phyloP scores from a whole-genome alignment of 2,329 filamentous ascomycete genomes.

The Curvularia lunata region DNA sequence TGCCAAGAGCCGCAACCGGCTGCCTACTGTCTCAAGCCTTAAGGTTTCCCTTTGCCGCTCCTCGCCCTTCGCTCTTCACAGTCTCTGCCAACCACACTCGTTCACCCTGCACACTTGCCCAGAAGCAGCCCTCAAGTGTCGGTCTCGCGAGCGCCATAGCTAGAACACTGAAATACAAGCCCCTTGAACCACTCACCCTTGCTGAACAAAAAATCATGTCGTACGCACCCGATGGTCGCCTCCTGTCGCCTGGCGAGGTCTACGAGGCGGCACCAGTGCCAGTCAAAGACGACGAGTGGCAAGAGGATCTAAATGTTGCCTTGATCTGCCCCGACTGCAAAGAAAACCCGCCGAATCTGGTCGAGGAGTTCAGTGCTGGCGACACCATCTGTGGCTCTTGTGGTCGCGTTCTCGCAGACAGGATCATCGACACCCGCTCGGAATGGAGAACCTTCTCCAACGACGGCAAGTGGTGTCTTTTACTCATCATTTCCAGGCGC shows the following conservation, averaged over 20 bases:
- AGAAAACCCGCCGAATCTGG: constrained; percentile 87
- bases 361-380: constrained; percentile 89
- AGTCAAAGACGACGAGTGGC: constrained; percentile 60
- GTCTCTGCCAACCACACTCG: constrained; percentile 29
- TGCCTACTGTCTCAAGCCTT: constrained; percentile 11
- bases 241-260: constrained; percentile 55
- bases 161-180: constrained; percentile 21
- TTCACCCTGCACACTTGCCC: constrained; percentile 22
- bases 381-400: constrained; percentile 94
- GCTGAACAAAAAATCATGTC: constrained; percentile 30
- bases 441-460: constrained; percentile 99
- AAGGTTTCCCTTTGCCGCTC: constrained; percentile 6
- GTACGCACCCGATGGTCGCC: constrained; percentile 43
- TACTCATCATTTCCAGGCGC: not conserved
- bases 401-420: constrained; percentile 86
- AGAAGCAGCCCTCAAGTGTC: constrained; percentile 19
- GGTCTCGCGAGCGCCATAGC: constrained; percentile 24
- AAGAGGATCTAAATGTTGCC: constrained; percentile 84
- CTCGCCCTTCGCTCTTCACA: constrained; percentile 16
- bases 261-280: constrained; percentile 47
- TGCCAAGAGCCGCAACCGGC: constrained; percentile 17
- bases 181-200: constrained; percentile 10
- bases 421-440: constrained; percentile 92
- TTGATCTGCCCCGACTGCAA: constrained; percentile 89
- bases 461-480: constrained; percentile 61